Percentiles rank a stretch among this genome's conserved stretches.
Conservation (phyloP, 2,329 filamentous ascomycete genomes). For the Neurospora crassa region DNA sequence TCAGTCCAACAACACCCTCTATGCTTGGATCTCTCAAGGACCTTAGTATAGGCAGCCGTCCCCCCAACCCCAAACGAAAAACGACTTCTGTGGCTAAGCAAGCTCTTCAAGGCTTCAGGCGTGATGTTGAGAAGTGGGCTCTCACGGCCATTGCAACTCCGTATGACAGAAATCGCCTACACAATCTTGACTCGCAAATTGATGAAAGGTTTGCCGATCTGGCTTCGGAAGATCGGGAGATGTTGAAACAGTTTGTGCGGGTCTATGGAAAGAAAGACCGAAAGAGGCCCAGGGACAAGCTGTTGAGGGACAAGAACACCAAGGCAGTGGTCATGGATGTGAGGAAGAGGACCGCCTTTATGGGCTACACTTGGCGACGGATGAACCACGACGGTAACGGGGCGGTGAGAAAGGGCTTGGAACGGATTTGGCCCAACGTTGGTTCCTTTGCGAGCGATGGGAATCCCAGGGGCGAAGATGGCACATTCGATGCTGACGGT, state of each 20-base stretch:
- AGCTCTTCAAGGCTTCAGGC: slow-evolving; percentile 29
- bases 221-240: slow-evolving; percentile 27
- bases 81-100: slow-evolving; percentile 13
- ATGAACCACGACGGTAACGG: slow-evolving; percentile 18
- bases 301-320: slow-evolving; percentile 64
- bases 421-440: not conserved
- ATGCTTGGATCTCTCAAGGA: not conserved
- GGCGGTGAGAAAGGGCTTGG: not conserved
- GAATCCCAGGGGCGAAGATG: not conserved
- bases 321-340: slow-evolving; percentile 64
- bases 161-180: slow-evolving; percentile 38
- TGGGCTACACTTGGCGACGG: slow-evolving; percentile 79
- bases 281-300: slow-evolving; percentile 73
- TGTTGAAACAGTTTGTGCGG: slow-evolving; percentile 41
- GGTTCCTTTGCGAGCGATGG: not conserved
- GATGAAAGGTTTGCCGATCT: slow-evolving; percentile 27
- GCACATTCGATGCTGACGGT: not conserved
- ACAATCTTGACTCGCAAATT: slow-evolving; percentile 39
- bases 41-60: not conserved
- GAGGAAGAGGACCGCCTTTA: slow-evolving; percentile 72
- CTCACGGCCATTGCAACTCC: slow-evolving; percentile 36
- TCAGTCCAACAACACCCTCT: not conserved
- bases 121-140: slow-evolving; percentile 33
- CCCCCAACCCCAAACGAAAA: not conserved
- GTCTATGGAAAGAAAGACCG: slow-evolving; percentile 48